Conservation (phyloP, 257 asterid species). For the Solanum tacnaense region DNA sequence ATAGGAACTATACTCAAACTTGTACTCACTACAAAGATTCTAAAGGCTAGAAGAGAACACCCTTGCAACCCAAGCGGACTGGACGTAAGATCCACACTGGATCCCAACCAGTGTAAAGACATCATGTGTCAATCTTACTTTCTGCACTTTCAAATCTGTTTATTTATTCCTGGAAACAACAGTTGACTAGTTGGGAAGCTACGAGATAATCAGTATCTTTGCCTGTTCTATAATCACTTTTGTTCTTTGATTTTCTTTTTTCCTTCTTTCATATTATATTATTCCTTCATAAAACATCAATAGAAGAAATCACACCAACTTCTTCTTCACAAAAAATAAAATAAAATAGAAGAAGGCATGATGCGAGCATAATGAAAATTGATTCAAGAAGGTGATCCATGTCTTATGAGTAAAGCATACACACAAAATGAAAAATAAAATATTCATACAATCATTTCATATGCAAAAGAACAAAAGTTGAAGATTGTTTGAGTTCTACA, state of each 20-base stretch:
- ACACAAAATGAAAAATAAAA: background rate
- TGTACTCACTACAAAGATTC: background rate
- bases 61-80: background rate
- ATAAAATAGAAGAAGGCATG: background rate
- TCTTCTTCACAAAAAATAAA: background rate
- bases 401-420: background rate
- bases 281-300: background rate
- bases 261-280: background rate
- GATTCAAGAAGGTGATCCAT: background rate
- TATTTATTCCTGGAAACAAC: too few relatives aligned
- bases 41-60: background rate
- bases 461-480: background rate
- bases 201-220: background rate
- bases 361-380: too few relatives aligned
- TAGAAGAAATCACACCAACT: background rate
- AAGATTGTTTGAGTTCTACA: background rate
- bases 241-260: background rate
- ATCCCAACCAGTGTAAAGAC: background rate
- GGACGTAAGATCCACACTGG: background rate
- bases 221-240: background rate
- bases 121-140: background rate
- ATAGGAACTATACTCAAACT: too few relatives aligned
- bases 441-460: background rate
- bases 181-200: too few relatives aligned
- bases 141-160: background rate